Percentiles rank a stretch among this genome's conserved stretches.
phyloP scores from a whole-genome alignment of 2,329 filamentous ascomycete species.

The Colletotrichum tamarilloi region DNA sequence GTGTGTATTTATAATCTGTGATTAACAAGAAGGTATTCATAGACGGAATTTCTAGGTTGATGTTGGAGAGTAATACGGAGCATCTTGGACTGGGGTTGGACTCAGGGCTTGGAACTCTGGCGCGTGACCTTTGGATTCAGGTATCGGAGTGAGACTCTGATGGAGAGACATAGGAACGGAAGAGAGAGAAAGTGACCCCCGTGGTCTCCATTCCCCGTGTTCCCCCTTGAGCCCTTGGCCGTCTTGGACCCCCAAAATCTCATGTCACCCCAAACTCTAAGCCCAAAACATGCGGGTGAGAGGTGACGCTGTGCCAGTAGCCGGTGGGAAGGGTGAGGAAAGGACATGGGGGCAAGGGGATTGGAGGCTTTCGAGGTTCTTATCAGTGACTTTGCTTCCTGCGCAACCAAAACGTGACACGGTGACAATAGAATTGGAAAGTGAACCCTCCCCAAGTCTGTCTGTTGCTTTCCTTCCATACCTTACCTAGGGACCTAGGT shows the following conservation, averaged over 20 bases:
- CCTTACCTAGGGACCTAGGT: too few relatives aligned
- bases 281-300: slow-evolving; percentile 14
- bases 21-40: not conserved
- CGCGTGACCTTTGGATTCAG: not conserved
- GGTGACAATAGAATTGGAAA: not conserved
- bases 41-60: not conserved
- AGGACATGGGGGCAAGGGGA: not conserved
- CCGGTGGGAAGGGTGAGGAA: not conserved
- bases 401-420: not conserved
- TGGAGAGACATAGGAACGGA: not conserved
- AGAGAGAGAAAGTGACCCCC: not conserved
- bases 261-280: slow-evolving; percentile 31
- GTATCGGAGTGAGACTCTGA: not conserved
- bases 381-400: slow-evolving; percentile 18
- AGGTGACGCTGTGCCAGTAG: not conserved
- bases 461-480: not conserved
- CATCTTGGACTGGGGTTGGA: not conserved
- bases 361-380: slow-evolving; percentile 8
- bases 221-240: not conserved
- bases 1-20: not conserved
- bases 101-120: not conserved
- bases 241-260: slow-evolving; percentile 27
- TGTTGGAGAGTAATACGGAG: not conserved
- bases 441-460: not conserved
- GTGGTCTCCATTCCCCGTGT: not conserved